Base-by-base conservation (phyloP, 2,329 filamentous ascomycete species). In the Fusarium sp. region DNA sequence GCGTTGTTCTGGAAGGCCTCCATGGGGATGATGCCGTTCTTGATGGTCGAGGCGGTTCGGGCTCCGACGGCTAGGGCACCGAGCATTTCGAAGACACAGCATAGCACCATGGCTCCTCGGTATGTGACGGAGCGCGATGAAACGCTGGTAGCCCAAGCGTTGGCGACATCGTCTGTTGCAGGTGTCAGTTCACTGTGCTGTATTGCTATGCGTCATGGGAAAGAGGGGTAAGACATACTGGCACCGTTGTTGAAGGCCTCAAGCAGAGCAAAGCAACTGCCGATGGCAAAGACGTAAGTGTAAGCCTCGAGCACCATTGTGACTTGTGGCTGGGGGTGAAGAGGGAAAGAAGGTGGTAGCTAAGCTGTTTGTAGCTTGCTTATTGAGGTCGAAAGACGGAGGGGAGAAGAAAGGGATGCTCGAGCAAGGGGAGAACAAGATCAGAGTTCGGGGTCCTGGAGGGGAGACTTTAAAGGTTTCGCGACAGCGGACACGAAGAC, bases 231-330 rank as follows among this genome's bases (percentile, higher is more conserved):
- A 10, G 58, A 86, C 88, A 80, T 81, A 92, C 90, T 92, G 73
- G 90, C 90, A 77, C 90, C 90, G 77, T 92, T 93, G 85, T 93
- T 93, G 85, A 84, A 92, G 63, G 90, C 90, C 80, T 93, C 90
- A 47, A 93, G 87, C 78, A 92, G 79, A 81, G 90, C 90, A 84
- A 93, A 92, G 73, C 89, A 81, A 25, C 90, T 92, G 87, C 90
- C 90, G 71, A 93, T 89, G 81, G 82, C 90, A 76, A 93, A 92
- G 75, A 93, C 78, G 77, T 93, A 92, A 72, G 85, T 87, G 78
- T 91, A 92, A 72, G 88, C 77, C 73, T 85, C 76, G 72, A 90
- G 84, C 73, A 79, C 78, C 85, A 88, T 89, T 67, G 80, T 86
- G 71, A 54, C 59, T 58, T 51, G 25, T 31, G 31, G 35, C 13